Base-by-base conservation (phyloP, 2,329 filamentous ascomycete genomes). In the Penicillium oxalicum region DNA sequence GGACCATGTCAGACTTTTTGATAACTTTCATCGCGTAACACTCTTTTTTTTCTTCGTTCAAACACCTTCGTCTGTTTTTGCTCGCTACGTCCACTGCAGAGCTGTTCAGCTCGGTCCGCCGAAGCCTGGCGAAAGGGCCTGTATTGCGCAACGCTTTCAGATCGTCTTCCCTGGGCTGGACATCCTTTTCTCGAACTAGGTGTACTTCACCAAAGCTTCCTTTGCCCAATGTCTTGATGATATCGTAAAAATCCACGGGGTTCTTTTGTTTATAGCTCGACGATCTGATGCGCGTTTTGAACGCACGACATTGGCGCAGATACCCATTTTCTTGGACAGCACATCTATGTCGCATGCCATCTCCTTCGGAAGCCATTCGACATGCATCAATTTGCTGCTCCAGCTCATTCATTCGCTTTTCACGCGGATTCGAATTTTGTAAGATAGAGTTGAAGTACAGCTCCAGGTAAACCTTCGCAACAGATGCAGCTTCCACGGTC, bases 21-120 rank as follows among this genome's bases (percentile, higher is more conserved):
- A 97, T 97, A 29, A 95, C 87, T 66, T 97, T 97, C 91, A 97
- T 96, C 11, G 93, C 93, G 66, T 86, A 97, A 0, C 95, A 82
- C 49, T 86, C 78, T 44, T 76, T 79, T 49, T 60, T 69, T 34
- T 62, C 57, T 6, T 60, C 64, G 4, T 56, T 57, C 55, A 67
- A 61, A 9, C 59, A 57, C 33, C 52, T 64, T 47, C 63, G 59
- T 34, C 63, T 66, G 56, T 49, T 56, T 27, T 40, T 48, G 43
- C 55, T 63, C 6, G 56, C 47, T 13, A 53, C 59, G 49, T 57
- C 59, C 3, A 54, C 42, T 1, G 53, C 49, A 9, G 53, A 53
- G 11, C 46, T 52, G 11, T 57, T 12, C 26, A 49, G 36, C 4
- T 44, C 47, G 12, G 55, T 27, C 27, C 48, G 45, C n/a, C 42